Percentiles rank a stretch among this genome's conserved stretches.
Conservation (phyloP, 306 rosid genomes). For the Acacia confusa region DNA sequence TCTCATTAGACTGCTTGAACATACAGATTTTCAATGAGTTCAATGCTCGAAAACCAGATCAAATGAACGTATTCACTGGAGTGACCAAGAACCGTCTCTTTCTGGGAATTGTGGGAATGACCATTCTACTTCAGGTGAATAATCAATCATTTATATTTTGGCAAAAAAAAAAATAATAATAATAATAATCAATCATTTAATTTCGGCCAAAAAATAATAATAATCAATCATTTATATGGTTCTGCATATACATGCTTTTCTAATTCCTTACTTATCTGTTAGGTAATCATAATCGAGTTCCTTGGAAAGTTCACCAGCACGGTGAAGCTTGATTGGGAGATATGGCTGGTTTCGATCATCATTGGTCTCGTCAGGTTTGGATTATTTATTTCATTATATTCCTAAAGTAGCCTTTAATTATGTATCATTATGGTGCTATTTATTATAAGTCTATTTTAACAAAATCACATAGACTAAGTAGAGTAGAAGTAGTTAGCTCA, state of each 20-base stretch:
- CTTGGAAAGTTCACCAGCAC: conserved; percentile 83
- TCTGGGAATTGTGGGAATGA: conserved; percentile 69
- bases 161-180: no score
- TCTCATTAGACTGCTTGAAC: conserved; percentile 19
- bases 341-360: conserved; percentile 64
- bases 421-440: no score
- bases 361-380: conserved; percentile 69
- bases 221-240: conserved; percentile 14
- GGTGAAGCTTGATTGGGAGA: conserved; percentile 61
- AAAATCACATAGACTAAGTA: no score
- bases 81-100: conserved; percentile 80
- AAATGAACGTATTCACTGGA: conserved; percentile 77
- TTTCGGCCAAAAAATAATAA: no score
- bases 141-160: conserved; percentile 14
- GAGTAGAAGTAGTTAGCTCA: no score
- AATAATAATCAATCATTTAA: no score
- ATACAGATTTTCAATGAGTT: conserved; percentile 87
- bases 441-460: no score
- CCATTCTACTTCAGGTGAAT: conserved; percentile 74
- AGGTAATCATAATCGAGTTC: conserved; percentile 81
- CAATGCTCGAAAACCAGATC: conserved; percentile 95
- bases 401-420: not conserved
- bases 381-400: conserved; percentile 11
- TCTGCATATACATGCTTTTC: conserved; percentile 14
- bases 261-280: conserved; percentile 25